These are phyloP conservation scores for Ricinus communis DNA, from an alignment of 345 rosid species.

Conservation along the genomic window DNA sequence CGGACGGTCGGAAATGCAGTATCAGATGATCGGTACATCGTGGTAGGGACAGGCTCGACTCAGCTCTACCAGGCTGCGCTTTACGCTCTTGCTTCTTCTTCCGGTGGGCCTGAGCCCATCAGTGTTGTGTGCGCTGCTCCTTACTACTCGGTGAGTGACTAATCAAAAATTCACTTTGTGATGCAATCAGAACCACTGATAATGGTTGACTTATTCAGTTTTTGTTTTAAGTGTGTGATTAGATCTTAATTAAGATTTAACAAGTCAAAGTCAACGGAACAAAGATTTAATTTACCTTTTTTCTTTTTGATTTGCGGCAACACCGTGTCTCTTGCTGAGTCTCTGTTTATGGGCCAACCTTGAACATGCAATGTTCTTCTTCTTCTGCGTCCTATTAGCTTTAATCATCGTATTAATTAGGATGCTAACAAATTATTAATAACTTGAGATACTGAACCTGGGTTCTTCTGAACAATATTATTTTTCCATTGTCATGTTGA, in stretches of 20 bases:
- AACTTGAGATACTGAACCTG: too few relatives aligned
- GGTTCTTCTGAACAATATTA: too few relatives aligned
- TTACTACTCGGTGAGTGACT: slow-evolving; percentile 68
- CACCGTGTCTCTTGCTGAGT: too few relatives aligned
- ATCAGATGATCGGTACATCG: slow-evolving; percentile 44
- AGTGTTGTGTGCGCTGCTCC: slow-evolving; percentile 89
- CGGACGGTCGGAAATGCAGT: slow-evolving; percentile 60
- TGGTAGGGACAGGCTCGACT: slow-evolving; percentile 89
- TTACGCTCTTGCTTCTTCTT: slow-evolving; percentile 57
- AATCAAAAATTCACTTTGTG: background rate
- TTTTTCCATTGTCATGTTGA: too few relatives aligned
- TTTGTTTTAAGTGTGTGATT: background rate
- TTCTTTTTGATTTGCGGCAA: too few relatives aligned
- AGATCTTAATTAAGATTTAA: slow-evolving; percentile 12
- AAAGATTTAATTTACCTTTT: background rate
- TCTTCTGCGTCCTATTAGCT: too few relatives aligned
- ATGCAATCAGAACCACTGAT: background rate
- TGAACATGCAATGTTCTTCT: background rate
- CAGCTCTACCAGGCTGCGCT: slow-evolving; percentile 75
- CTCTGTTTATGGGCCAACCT: background rate
- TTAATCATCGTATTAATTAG: too few relatives aligned
- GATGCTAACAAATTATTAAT: too few relatives aligned
- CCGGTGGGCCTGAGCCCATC: slow-evolving; percentile 45
- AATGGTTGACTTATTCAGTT: background rate
- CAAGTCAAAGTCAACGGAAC: slow-evolving; percentile 9